These are phyloP conservation scores for Juncus inflexus DNA, from an alignment of 176 grass and related monocot species.

Conservation along the genomic window DNA sequence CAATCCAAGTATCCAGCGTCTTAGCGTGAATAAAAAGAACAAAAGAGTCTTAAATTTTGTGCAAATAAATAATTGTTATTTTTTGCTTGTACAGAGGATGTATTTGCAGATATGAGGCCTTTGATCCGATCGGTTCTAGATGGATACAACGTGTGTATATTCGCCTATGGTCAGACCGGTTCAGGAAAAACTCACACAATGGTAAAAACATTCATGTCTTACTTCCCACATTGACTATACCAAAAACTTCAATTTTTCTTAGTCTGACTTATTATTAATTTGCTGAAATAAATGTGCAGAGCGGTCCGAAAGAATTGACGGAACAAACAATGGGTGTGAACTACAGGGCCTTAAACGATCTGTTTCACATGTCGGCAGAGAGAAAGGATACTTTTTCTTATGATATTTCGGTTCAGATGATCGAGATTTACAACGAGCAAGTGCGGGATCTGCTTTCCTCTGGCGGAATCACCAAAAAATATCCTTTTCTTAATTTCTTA, in stretches of 20 bases:
- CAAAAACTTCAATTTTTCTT: background rate
- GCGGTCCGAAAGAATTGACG: slow-evolving; percentile 60
- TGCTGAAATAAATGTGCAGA: slow-evolving; percentile 37
- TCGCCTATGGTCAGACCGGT: slow-evolving; percentile 97
- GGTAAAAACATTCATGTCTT: slow-evolving; percentile 37
- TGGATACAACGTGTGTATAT: slow-evolving; percentile 95
- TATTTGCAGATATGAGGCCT: slow-evolving; percentile 84
- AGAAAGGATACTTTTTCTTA: slow-evolving; percentile 63
- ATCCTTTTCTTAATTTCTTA: slow-evolving; percentile 57
- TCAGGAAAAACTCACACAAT: slow-evolving; percentile 93
- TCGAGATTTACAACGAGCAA: slow-evolving; percentile 98
- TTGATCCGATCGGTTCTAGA: slow-evolving; percentile 89
- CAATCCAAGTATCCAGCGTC: too few relatives aligned
- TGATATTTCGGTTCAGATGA: slow-evolving; percentile 91
- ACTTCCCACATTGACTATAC: background rate
- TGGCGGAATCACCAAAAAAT: slow-evolving; percentile 58
- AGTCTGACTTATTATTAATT: too few relatives aligned
- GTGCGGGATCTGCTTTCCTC: slow-evolving; percentile 73
- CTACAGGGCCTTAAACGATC: slow-evolving; percentile 84
- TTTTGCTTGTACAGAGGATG: slow-evolving; percentile 65
- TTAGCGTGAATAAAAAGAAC: too few relatives aligned
- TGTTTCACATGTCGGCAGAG: slow-evolving; percentile 63
- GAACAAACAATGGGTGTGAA: slow-evolving; percentile 67
- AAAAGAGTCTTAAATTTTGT: too few relatives aligned
- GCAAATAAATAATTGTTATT: background rate